These are phyloP conservation scores for Suillus plorans DNA, from an alignment of 768 basidiomycete species.

Conservation along the genomic window DNA sequence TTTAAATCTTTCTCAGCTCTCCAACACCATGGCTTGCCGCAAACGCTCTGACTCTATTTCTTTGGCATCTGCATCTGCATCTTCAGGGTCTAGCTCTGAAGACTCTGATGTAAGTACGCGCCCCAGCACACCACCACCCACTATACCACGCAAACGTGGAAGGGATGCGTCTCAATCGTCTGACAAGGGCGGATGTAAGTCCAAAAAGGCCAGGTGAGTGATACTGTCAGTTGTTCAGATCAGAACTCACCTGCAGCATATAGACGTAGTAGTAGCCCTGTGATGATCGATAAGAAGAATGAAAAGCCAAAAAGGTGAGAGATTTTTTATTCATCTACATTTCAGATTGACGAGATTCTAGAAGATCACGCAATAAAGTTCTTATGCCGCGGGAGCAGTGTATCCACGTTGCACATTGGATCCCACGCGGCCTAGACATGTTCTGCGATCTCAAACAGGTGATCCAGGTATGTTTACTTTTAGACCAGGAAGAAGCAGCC, in stretches of 20 bases:
- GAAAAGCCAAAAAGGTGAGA: not conserved
- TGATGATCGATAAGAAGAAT: not conserved
- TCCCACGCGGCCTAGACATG: slow-evolving; percentile 8
- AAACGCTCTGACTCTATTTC: no score
- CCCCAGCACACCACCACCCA: not conserved
- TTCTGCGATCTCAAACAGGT: slow-evolving; percentile 7
- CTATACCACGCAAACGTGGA: no score
- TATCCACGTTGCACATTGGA: slow-evolving; percentile 8
- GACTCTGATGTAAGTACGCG: no score
- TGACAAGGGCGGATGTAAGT: no score
- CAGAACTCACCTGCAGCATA: not conserved
- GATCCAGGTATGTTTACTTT: slow-evolving; percentile 7
- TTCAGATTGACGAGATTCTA: not conserved
- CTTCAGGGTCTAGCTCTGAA: no score
- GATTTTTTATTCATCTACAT: not conserved
- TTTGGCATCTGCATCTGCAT: no score
- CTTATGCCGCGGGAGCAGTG: not conserved
- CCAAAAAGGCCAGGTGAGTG: no score
- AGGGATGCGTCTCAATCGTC: no score
- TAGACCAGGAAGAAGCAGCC: not conserved
- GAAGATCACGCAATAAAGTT: not conserved
- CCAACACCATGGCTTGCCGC: no score
- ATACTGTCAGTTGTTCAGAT: not conserved
- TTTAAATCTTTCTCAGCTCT: no score
- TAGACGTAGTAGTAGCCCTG: not conserved